Conservation (phyloP, 192 early-diverging fungal species). For the Powellomyces hirtus region DNA sequence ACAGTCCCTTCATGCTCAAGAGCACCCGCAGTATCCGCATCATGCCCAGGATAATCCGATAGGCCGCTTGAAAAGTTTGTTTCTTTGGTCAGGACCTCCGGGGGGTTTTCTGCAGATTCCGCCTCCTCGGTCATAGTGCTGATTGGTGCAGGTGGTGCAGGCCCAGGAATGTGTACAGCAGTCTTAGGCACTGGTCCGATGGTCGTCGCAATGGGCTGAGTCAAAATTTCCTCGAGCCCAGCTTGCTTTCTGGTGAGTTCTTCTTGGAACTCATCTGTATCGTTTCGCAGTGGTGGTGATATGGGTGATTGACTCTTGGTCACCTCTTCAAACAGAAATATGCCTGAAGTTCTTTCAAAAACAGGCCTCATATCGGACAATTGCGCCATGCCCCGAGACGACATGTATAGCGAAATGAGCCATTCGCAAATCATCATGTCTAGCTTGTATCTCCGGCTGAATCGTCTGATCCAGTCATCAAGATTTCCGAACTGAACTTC, state of each 20-base stretch:
- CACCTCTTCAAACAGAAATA: background rate
- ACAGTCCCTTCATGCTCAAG: background rate
- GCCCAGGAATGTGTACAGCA: slow-evolving; percentile 5
- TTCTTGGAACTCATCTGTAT: no score
- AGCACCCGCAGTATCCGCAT: background rate
- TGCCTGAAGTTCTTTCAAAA: background rate
- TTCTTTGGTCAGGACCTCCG: no score
- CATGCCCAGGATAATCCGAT: no score
- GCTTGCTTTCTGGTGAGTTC: no score
- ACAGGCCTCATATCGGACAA: background rate
- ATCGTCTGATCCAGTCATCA: slow-evolving; percentile 32
- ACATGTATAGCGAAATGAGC: background rate
- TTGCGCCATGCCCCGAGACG: background rate
- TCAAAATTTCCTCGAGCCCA: no score
- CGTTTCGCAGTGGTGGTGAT: background rate
- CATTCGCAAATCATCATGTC: slow-evolving; percentile 20
- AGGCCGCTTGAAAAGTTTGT: no score
- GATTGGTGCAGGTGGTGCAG: background rate
- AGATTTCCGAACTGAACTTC: slow-evolving; percentile 29
- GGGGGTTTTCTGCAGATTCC: no score
- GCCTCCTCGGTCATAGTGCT: background rate
- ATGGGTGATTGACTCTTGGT: background rate
- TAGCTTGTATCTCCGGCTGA: slow-evolving; percentile 17
- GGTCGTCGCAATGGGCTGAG: background rate
- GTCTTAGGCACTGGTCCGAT: background rate